Percentiles rank a stretch among this genome's conserved stretches.
These are phyloP conservation scores for Hymenoscyphus repandus DNA, from an alignment of 2,329 filamentous ascomycete genomes.

Conservation along the genomic window DNA sequence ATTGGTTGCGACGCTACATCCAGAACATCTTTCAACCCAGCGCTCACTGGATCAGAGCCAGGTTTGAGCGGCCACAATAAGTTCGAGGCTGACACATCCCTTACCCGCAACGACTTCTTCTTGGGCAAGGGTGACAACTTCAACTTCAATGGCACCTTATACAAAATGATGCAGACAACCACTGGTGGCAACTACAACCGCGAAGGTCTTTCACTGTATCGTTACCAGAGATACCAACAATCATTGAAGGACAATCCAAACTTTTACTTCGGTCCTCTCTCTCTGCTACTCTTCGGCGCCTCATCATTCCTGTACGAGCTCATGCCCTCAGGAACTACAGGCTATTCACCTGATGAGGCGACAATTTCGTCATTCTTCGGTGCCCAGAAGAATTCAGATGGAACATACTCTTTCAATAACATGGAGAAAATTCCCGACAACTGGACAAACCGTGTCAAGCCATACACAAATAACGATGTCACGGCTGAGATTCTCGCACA, in stretches of 20 bases:
- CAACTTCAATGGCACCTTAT: conserved; percentile 31
- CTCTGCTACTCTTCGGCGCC: conserved; percentile 22
- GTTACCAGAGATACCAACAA: conserved; percentile 31
- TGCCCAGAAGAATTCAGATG: conserved; percentile 34
- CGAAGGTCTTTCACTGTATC: conserved; percentile 20
- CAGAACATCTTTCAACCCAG: conserved; percentile 26
- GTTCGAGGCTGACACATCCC: conserved; percentile 21
- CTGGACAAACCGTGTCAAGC: conserved; percentile 19
- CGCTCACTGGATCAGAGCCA: conserved; percentile 19
- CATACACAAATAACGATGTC: conserved; percentile 32
- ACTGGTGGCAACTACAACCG: conserved; percentile 33
- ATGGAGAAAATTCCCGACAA: conserved; percentile 25
- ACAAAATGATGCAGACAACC: conserved; percentile 22
- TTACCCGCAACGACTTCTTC: conserved; percentile 27
- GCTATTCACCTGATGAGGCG: conserved; percentile 24
- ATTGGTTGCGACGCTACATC: conserved; percentile 27
- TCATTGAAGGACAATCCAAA: conserved; percentile 21
- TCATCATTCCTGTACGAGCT: conserved; percentile 23
- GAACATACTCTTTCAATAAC: conserved; percentile 34
- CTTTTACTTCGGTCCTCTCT: conserved; percentile 25
- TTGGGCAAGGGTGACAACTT: conserved; percentile 18
- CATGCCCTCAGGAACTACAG: conserved; percentile 18
- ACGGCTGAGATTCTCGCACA: conserved; percentile 35
- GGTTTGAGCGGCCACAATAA: conserved; percentile 23
- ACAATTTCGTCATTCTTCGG: conserved; percentile 34